Evolutionary conservation across 108 stramenopile genomes (phyloP), one percentile per base, ranked within the genome.

Genomic region (Cyclotella sp.): DNA sequence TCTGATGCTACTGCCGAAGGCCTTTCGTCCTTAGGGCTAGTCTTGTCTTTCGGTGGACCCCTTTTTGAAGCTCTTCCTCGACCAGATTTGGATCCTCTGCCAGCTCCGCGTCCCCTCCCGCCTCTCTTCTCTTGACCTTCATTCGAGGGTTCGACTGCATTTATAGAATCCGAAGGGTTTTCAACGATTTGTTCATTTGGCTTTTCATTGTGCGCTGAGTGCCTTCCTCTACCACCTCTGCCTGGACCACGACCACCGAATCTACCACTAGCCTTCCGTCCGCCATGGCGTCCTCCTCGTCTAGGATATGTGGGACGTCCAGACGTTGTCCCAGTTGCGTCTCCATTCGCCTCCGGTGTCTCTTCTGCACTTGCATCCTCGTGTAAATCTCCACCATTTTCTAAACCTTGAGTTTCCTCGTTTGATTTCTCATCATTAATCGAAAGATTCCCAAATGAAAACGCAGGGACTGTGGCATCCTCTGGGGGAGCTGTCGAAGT

Each of bases 261-360:
- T 18, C 67, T 21, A 39, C 64, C 64, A 21, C 64, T 21, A 46
- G 42, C 18, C 16, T 24, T 24, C 34, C 67, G 49, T 14, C 67
- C 51, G 27, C 67, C 67, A 57, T 19, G 21, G 9, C 69, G 69
- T 43, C 53, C 69, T 43, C 52, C 52, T 43, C 41, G 55, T n/a
- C 55, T 40, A 22, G 39, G 54, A 29, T 70, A 70, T 0, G 40
- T 39, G 24, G 54, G 69, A 15, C 49, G 52, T 22, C 60, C n/a
- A 34, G 34, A 6, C 6, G 16, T 29, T 14, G 18, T 4, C 1
- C 21, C 40, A 42, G 19, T 15, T 19, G 22, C 24, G 2, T 70
- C 69, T 1, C 21, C 69, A 40, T 55, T 70, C 3, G 51, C 55
- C 8, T 58, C 55, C 9, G 41, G 18, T 3, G 34, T 29, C 4